phyloP scores from a whole-genome alignment of 2,329 filamentous ascomycete species.

The Trichoderma sp. region DNA sequence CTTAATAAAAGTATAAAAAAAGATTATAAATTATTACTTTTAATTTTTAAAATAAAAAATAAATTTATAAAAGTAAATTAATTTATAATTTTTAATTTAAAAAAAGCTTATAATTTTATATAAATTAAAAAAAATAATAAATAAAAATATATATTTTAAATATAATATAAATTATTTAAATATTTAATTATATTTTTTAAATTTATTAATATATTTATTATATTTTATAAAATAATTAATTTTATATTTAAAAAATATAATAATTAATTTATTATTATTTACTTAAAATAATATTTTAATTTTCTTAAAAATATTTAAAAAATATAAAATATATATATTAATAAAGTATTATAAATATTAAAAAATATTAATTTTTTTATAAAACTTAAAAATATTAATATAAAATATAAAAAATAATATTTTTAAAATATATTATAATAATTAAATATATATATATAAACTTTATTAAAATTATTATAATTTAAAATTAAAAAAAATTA shows the following conservation, averaged over 20 bases:
- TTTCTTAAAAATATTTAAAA: too few species aligned
- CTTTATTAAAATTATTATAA: slow-evolving; percentile 26
- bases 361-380: slow-evolving; percentile 31
- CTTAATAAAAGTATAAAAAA: background rate
- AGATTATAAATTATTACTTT: background rate
- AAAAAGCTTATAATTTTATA: too few species aligned
- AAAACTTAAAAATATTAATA: slow-evolving; percentile 31
- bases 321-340: too few species aligned
- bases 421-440: slow-evolving; percentile 28
- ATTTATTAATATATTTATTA: background rate
- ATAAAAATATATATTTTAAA: background rate
- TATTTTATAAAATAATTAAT: background rate
- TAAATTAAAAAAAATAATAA: background rate
- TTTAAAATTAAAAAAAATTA: slow-evolving; percentile 4
- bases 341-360: too few species aligned
- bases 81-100: background rate
- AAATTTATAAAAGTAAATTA: background rate
- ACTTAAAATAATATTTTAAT: too few species aligned
- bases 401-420: slow-evolving; percentile 28
- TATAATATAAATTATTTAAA: background rate
- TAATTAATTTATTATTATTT: background rate
- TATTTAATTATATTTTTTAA: background rate
- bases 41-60: background rate
- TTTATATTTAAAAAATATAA: background rate
- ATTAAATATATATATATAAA: slow-evolving; percentile 30